Base-by-base conservation (phyloP, 2,329 filamentous ascomycete genomes). In the Thielaviopsis punctulata region DNA sequence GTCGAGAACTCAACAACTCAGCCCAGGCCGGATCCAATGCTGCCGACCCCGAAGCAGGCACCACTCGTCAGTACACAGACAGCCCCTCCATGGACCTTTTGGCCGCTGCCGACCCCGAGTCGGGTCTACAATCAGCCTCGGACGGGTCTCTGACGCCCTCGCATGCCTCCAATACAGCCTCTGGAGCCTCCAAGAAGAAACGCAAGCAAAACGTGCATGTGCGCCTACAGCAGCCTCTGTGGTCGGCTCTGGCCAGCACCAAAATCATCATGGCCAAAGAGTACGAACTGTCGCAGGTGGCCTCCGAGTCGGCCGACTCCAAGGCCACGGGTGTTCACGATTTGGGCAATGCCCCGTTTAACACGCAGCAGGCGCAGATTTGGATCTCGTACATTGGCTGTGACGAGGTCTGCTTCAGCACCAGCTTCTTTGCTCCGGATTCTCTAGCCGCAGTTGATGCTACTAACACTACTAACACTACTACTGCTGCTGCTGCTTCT, bases 191-290 rank as follows among this genome's bases (percentile, higher is more conserved):
- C 57, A 93, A 92, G 68, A 92, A 87, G 69, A 84, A 86, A 69
- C 80, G 84, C 68, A 90, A 92, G 69, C 87, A 94, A 68, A 90
- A 86, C 62, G 88, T 87, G 54, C 86, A 92, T 66, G 87, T 94
- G 59, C 77, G 89, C 65, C 86, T 87, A 64, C 82, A 87, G 62
- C 89, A 95, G 68, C 89, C 89, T 48, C 77, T 95, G 58, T 95
- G 89, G 89, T 87, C 89, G 57, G 89, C 89, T 47, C 77, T 95
- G 60, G 89, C 89, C 49, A 95, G 87, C 68, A 95, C 89, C 62
- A 95, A 95, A 73, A 89, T 95, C 64, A 90, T 92, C 60, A 87
- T 95, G 68, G 82, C 93, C 62, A 92, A 94, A 69, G 89, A 88
- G 66, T 86, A 86, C 60, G 84, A 88, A 67, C 77, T 93, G 63